Conservation (phyloP, 2,329 filamentous ascomycete species). For the Xylariaceae sp. region DNA sequence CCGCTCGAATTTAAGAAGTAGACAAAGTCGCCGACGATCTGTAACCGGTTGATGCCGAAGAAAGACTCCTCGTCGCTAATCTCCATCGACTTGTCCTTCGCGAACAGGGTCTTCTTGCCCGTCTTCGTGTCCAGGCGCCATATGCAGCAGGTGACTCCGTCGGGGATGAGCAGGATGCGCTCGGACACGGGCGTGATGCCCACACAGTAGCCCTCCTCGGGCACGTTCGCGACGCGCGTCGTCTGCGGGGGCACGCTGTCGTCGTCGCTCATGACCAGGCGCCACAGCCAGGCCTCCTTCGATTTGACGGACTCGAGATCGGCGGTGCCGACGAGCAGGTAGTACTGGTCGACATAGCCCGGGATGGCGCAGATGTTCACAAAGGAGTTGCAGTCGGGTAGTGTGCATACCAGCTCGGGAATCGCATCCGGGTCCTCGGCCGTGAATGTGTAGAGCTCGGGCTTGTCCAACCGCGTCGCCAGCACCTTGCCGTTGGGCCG, state of each 20-base stretch:
- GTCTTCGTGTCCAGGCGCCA: conserved; percentile 28
- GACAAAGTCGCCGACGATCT: conserved; percentile 23
- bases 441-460: conserved; percentile 30
- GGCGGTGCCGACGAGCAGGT: conserved; percentile 25
- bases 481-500: conserved; percentile 31
- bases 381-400: conserved; percentile 27
- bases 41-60: conserved; percentile 30
- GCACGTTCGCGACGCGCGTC: conserved; percentile 22
- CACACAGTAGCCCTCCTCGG: conserved; percentile 22
- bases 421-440: conserved; percentile 26
- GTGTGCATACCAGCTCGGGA: conserved; percentile 26
- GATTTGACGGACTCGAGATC: conserved; percentile 31
- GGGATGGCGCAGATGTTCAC: conserved; percentile 27
- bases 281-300: conserved; percentile 27
- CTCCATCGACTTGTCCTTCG: conserved; percentile 27
- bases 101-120: conserved; percentile 20
- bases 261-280: conserved; percentile 27
- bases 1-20: conserved; percentile 32
- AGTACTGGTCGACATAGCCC: conserved; percentile 28
- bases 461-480: conserved; percentile 29
- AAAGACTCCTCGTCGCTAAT: conserved; percentile 19
- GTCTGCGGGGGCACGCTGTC: conserved; percentile 25
- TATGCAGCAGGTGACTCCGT: conserved; percentile 25
- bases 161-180: conserved; percentile 27
- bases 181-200: conserved; percentile 25